Evolutionary conservation across 2,329 filamentous ascomycete genomes (phyloP).

Genomic region (Scopulariopsis brevicaulis): DNA sequence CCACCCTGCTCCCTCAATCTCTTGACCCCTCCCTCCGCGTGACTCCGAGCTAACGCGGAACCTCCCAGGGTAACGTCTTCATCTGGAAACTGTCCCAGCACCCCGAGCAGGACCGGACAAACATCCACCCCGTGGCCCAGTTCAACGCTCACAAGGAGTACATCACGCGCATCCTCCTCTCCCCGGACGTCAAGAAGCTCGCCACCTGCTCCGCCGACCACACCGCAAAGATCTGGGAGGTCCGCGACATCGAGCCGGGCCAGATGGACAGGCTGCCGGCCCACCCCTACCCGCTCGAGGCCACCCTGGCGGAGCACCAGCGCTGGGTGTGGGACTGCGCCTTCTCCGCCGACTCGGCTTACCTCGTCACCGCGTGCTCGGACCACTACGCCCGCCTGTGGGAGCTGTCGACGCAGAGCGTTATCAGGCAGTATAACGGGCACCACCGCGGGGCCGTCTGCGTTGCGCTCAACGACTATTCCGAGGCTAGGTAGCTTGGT

Average conservation of each 20-base stretch:
- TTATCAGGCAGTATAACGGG: slow-evolving; percentile 91
- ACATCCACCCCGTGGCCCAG: slow-evolving; percentile 75
- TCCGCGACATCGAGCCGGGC: slow-evolving; percentile 53
- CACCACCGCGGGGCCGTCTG: slow-evolving; percentile 88
- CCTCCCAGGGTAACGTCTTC: slow-evolving; percentile 75
- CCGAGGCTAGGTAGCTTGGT: slow-evolving; percentile 28
- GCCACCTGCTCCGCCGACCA: slow-evolving; percentile 92
- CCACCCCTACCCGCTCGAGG: slow-evolving; percentile 67
- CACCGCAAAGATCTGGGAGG: slow-evolving; percentile 91
- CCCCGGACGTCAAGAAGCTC: slow-evolving; percentile 86
- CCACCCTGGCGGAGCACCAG: slow-evolving; percentile 80
- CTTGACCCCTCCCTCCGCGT: not conserved
- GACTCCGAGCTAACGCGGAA: not conserved
- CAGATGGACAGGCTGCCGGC: slow-evolving; percentile 23
- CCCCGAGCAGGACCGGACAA: slow-evolving; percentile 56
- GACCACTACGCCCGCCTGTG: slow-evolving; percentile 89
- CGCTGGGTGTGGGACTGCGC: slow-evolving; percentile 98
- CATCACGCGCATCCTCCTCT: slow-evolving; percentile 83
- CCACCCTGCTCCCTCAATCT: not conserved
- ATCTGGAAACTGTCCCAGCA: slow-evolving; percentile 90
- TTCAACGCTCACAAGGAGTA: slow-evolving; percentile 89
- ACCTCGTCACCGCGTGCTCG: slow-evolving; percentile 84
- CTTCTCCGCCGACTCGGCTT: slow-evolving; percentile 86
- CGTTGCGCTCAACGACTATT: slow-evolving; percentile 84
- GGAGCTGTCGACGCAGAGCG: slow-evolving; percentile 77